Conservation (phyloP, 331 rosid species). For the Phaseolus coccineus region DNA sequence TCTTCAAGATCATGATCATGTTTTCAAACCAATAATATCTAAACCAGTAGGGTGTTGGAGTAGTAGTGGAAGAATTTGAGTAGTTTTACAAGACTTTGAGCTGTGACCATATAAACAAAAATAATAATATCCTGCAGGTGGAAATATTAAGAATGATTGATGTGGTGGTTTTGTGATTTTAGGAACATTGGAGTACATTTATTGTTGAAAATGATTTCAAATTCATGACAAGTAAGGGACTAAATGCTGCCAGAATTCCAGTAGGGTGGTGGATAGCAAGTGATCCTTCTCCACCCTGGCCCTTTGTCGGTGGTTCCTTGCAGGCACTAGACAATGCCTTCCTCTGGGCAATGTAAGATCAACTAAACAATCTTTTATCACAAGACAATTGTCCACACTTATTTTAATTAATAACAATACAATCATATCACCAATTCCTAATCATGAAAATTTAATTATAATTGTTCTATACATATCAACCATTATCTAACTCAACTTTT, state of each 20-base stretch:
- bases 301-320: slow-evolving; percentile 78
- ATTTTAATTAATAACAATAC: not conserved
- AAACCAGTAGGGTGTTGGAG: too few relatives aligned
- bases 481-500: too few relatives aligned
- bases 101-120: too few relatives aligned
- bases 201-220: slow-evolving; percentile 78
- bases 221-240: slow-evolving; percentile 61
- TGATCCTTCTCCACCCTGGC: slow-evolving; percentile 70
- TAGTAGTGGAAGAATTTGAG: too few relatives aligned
- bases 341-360: slow-evolving; percentile 70
- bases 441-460: too few relatives aligned
- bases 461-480: too few relatives aligned
- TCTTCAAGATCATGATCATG: not conserved
- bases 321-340: slow-evolving; percentile 71
- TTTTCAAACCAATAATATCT: not conserved
- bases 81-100: too few relatives aligned
- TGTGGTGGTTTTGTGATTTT: not conserved
- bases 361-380: too few relatives aligned
- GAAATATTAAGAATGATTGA: too few relatives aligned
- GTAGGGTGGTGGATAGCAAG: slow-evolving; percentile 93
- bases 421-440: too few relatives aligned
- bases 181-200: slow-evolving; percentile 79
- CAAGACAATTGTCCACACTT: not conserved
- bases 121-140: too few relatives aligned
- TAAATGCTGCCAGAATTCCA: slow-evolving; percentile 76